Conservation (phyloP, 2,329 filamentous ascomycete species). For the Microcera coccophila region DNA sequence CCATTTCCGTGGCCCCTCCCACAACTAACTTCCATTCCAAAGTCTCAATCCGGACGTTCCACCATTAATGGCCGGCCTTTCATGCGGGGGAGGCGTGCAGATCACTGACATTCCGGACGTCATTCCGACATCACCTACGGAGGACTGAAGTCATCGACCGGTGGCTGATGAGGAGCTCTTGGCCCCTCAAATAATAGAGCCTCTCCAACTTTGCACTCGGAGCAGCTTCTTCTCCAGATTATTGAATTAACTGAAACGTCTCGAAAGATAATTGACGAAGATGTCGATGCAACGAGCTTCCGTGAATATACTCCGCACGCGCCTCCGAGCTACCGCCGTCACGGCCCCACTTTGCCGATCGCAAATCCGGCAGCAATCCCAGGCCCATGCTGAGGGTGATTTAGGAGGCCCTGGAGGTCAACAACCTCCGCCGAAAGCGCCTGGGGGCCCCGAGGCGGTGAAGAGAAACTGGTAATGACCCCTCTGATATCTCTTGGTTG, state of each 20-base stretch:
- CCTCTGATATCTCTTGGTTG: background rate
- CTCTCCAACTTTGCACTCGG: background rate
- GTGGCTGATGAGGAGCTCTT: background rate
- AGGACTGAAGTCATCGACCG: constrained; percentile 11
- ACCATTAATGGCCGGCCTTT: too few relatives aligned
- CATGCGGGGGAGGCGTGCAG: background rate
- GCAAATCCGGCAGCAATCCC: constrained; percentile 15
- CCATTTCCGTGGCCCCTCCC: too few relatives aligned
- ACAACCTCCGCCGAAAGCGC: constrained; percentile 22
- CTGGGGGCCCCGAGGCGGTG: constrained; percentile 28
- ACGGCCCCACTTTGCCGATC: constrained; percentile 19
- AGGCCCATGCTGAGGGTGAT: constrained; percentile 15
- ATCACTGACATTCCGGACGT: constrained; percentile 9
- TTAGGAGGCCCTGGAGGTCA: constrained; percentile 36
- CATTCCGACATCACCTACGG: constrained; percentile 19
- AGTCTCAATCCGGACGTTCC: too few relatives aligned
- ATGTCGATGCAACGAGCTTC: constrained; percentile 15
- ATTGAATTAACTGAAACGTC: background rate
- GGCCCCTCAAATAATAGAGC: constrained; percentile 4
- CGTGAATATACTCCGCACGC: constrained; percentile 8
- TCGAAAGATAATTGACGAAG: background rate
- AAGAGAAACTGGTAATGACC: constrained; percentile 31
- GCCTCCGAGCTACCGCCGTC: constrained; percentile 18
- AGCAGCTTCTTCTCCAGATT: background rate
- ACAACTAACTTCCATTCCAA: too few relatives aligned